These are phyloP conservation scores for Xanthoconium stramineum DNA, from an alignment of 768 basidiomycete species.

Conservation along the genomic window DNA sequence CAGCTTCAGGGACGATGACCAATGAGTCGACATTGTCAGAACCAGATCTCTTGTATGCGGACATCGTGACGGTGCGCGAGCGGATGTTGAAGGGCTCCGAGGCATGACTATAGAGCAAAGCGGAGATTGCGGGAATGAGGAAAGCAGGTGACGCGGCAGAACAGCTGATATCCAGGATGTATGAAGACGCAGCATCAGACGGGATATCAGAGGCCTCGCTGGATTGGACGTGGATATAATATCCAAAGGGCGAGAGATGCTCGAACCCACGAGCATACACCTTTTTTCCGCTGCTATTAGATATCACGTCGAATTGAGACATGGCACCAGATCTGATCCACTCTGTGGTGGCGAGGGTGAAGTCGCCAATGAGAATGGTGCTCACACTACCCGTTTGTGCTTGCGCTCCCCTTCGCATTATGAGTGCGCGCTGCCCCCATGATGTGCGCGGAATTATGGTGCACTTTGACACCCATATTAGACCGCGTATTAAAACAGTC, in stretches of 20 bases:
- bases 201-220: slow-evolving; percentile 15
- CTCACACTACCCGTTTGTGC: no score
- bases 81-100: slow-evolving; percentile 11
- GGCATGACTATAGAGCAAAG: slow-evolving; percentile 19
- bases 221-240: slow-evolving; percentile 24
- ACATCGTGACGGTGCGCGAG: slow-evolving; percentile 11
- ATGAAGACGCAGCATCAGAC: slow-evolving; percentile 12
- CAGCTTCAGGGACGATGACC: slow-evolving; percentile 17
- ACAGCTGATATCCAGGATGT: slow-evolving; percentile 21
- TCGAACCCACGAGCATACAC: slow-evolving; percentile 17
- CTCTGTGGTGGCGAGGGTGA: slow-evolving; percentile 1
- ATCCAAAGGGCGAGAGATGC: slow-evolving; percentile 23
- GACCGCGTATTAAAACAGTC: no score
- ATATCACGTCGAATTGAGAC: slow-evolving; percentile 22
- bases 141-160: slow-evolving; percentile 20
- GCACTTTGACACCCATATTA: no score
- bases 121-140: slow-evolving; percentile 16
- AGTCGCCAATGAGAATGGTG: slow-evolving; percentile 11
- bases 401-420: no score
- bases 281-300: slow-evolving; percentile 19
- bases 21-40: slow-evolving; percentile 8
- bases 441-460: no score
- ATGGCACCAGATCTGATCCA: slow-evolving; percentile 17
- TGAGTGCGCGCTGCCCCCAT: no score
- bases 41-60: slow-evolving; percentile 2